These are phyloP conservation scores for Lasiosphaeriaceae sp. DNA, from an alignment of 495 filamentous ascomycete species.

Conservation along the genomic window DNA sequence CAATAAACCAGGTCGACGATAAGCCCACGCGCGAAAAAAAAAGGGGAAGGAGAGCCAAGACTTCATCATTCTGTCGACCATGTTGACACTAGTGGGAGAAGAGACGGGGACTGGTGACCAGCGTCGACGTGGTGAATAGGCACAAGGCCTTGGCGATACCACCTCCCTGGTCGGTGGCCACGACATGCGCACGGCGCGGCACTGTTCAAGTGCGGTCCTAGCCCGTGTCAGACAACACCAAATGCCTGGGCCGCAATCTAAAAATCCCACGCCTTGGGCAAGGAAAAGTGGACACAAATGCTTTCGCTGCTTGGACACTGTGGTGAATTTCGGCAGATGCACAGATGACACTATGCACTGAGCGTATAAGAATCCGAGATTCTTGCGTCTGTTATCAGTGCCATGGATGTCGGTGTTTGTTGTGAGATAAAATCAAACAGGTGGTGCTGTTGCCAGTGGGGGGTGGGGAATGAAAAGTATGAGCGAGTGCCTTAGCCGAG, in stretches of 20 bases:
- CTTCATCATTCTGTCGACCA: background rate
- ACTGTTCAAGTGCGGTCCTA: background rate
- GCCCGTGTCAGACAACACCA: background rate
- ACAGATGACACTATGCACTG: background rate
- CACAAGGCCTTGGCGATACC: conserved; percentile 6
- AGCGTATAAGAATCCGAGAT: background rate
- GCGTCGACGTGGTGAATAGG: background rate
- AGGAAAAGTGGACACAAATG: background rate
- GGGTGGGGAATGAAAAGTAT: no score
- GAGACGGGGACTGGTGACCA: background rate
- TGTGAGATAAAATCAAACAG: background rate
- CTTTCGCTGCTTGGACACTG: background rate
- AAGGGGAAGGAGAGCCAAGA: background rate
- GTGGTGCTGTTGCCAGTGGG: no score
- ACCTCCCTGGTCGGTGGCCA: conserved; percentile 5
- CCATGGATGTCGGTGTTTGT: background rate
- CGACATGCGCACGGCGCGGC: background rate
- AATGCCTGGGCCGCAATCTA: conserved; percentile 1
- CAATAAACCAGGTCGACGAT: background rate
- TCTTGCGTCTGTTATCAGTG: no score
- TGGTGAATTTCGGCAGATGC: background rate
- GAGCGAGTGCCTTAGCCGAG: no score
- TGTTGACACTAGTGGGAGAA: background rate
- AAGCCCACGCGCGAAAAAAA: background rate
- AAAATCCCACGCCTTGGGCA: background rate